Evolutionary conservation across 805 yeast genomes (phyloP), one percentile per base, ranked within the genome.

Genomic region (Candida xyloterini): DNA sequence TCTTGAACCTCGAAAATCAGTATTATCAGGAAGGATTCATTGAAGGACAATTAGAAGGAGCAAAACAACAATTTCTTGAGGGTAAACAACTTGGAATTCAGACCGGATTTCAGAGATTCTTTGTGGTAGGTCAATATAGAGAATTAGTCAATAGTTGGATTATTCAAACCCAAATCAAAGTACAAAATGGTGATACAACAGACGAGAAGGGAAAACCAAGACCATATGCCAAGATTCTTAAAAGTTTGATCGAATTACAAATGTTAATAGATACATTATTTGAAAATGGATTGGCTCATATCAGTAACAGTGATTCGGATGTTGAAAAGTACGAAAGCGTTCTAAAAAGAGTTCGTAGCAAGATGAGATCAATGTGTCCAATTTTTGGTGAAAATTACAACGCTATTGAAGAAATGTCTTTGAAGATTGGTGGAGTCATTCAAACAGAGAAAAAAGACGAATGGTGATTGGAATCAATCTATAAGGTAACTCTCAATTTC

Each of bases 71-170:
- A 33, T 69, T 63, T 36, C 48, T 68, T 2, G 96, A 89, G 56
- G 97, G 96, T 1, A 83, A 81, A 54, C 88, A 86, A 54, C 81
- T 79, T 49, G 98, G 98, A 0, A 70, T 79, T 30, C 93, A 84
- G 55, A 80, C 84, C 0, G 88, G 87, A 0, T 83, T 78, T 52
- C 93, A 84, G 59, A 63, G 85, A 43, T 81, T 76, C 51, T 49
- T 86, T 2, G 56, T 85, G 0, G 56, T 89, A 1, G 97, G 97
- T 0, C 80, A 84, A 40, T 83, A 27, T 57, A 70, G 40, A 80
- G 84, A 13, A 52, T 81, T 28, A 56, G 74, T 15, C 60, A 62
- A 11, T 55, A 62, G 7, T 62, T 79, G 70, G 60, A 68, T 62
- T 21, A 42, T 1, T 1, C 28, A 47, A 5, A 38, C 56, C 13